These are phyloP conservation scores for Sphaerobolus stellatus DNA, from an alignment of 1,284 basidiomycete species.

Conservation along the genomic window DNA sequence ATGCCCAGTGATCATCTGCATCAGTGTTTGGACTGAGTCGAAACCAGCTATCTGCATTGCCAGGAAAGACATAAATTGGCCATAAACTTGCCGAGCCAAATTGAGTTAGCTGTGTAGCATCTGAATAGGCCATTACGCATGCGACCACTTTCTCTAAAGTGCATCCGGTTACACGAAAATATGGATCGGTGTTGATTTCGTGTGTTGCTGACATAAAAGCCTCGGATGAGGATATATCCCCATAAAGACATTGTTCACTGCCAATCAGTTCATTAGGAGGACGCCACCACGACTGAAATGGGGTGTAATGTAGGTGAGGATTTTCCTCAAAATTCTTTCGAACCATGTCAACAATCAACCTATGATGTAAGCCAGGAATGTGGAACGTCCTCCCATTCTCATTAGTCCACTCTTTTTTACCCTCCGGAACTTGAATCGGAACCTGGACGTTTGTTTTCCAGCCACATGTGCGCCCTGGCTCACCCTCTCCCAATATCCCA, in stretches of 20 bases:
- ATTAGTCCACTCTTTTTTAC: neutral
- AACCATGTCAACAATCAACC: constrained; percentile 9
- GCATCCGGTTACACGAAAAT: no score
- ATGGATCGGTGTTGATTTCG: neutral
- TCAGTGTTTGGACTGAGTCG: constrained; percentile 14
- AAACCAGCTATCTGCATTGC: constrained; percentile 20
- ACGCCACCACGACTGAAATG: constrained; percentile 28
- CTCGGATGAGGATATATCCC: constrained; percentile 32
- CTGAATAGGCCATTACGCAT: constrained; percentile 13
- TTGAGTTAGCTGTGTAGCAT: constrained; percentile 13
- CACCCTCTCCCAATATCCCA: neutral
- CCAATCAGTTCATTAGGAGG: no score
- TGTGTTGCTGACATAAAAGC: neutral
- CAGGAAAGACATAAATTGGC: constrained; percentile 21
- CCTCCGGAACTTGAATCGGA: neutral
- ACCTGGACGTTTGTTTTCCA: neutral
- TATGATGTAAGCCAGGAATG: constrained; percentile 10
- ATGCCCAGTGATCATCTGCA: constrained; percentile 15
- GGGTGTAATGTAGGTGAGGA: constrained; percentile 24
- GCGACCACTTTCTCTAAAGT: constrained; percentile 3
- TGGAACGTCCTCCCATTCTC: no score
- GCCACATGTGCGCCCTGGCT: no score
- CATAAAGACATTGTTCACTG: constrained; percentile 22
- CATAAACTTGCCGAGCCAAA: constrained; percentile 19
- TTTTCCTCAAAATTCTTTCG: constrained; percentile 3